Conservation (phyloP, 2,329 filamentous ascomycete genomes). For the Dactylonectria macrodidyma region DNA sequence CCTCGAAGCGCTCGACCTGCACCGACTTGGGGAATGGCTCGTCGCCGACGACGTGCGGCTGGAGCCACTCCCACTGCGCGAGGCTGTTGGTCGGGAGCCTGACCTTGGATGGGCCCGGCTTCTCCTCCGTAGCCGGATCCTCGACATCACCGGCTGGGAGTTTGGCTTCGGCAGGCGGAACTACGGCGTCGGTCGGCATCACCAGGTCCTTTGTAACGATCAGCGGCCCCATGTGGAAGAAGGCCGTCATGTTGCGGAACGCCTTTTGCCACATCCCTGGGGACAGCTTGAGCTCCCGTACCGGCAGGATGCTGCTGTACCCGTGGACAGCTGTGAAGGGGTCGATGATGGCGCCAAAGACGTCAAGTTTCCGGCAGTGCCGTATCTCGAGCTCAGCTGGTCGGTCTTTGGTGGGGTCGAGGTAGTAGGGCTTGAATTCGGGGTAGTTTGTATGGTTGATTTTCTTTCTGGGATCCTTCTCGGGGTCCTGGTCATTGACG, state of each 20-base stretch:
- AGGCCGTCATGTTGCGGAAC: slow-evolving; percentile 56
- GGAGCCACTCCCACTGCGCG: not conserved
- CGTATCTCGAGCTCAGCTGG: not conserved
- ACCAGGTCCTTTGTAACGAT: slow-evolving; percentile 40
- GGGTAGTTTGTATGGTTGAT: not conserved
- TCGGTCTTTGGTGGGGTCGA: not conserved
- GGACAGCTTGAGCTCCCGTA: slow-evolving; percentile 47
- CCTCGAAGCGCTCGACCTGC: not conserved
- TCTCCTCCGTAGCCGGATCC: not conserved
- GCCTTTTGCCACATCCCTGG: slow-evolving; percentile 56
- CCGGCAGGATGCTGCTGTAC: slow-evolving; percentile 49
- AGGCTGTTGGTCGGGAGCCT: not conserved
- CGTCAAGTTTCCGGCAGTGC: not conserved
- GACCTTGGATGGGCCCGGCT: not conserved
- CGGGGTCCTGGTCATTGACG: not conserved
- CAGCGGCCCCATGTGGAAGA: slow-evolving; percentile 57
- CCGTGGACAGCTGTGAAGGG: not conserved
- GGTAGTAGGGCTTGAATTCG: not conserved
- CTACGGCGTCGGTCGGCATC: not conserved
- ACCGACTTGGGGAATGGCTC: not conserved
- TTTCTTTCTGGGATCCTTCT: not conserved
- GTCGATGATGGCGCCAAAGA: not conserved
- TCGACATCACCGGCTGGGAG: no score
- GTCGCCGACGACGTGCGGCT: not conserved
- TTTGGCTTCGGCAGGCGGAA: no score